Evolutionary conservation across 2,329 filamentous ascomycete genomes (phyloP), one percentile per base, ranked within the genome.

Genomic region (Fusarium liriodendri): DNA sequence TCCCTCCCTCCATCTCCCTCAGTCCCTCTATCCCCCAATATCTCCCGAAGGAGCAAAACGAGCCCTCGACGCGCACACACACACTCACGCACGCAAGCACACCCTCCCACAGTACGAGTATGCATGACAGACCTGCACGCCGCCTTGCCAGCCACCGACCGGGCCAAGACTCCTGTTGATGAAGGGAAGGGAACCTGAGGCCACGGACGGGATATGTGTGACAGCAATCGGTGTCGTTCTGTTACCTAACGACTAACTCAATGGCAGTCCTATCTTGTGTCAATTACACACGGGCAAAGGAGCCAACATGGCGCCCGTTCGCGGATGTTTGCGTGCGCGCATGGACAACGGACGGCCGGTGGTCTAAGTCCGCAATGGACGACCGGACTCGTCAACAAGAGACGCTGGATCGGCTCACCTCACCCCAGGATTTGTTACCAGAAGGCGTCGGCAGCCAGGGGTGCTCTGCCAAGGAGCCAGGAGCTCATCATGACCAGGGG

Each of bases 91-190:
- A 25, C 58, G 22, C 55, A 22, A 45, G 55, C 59, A 55, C 50
- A 54, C 37, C 32, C 62, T 50, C 58, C 33, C 55, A 61, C 37
- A 50, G 27, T 29, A 68, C 61, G 33, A 68, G 35, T 62, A 76
- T 77, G 69, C 71, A 76, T 67, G 71, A 74, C 73, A 77, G 73
- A 77, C 68, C 64, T 65, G 71, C 71, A 52, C 65, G 57, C 68
- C 62, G 64, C 67, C 61, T 47, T 60, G 58, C 71, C 50, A 70
- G 35, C 68, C 62, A 68, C 64, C 57, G 32, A 38, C 20, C 32
- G 38, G 42, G 38, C 32, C 59, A 52, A 65, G 42, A 45, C 40
- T 38, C 22, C 32, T 22, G 47, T 55, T 40, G 55, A 57, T 33
- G 40, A 40, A 69, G 37, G 47, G 45, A 50, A 45, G 54, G 40